Conservation (phyloP, 169 alveolate species). For the Blepharisma undulans region DNA sequence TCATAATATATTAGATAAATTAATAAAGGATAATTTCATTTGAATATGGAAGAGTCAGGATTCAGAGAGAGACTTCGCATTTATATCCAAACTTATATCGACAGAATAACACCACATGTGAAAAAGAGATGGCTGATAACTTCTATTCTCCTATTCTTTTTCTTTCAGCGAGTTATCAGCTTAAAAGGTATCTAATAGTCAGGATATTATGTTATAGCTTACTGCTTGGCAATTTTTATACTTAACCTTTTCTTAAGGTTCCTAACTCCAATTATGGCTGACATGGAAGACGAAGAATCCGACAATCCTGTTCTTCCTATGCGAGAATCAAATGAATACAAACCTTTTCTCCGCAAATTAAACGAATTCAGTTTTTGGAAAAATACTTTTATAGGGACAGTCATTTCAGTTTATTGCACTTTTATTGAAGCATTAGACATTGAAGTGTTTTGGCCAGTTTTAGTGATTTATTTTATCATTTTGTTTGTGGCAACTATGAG, state of each 20-base stretch:
- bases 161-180: background rate
- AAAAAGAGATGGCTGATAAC: slow-evolving; percentile 15
- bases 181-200: background rate
- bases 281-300: slow-evolving; percentile 76
- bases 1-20: background rate
- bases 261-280: slow-evolving; percentile 86
- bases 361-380: slow-evolving; percentile 91
- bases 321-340: slow-evolving; percentile 78
- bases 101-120: background rate
- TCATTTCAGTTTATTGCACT: slow-evolving; percentile 32
- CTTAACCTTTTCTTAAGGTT: slow-evolving; percentile 84
- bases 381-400: slow-evolving; percentile 36
- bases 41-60: background rate
- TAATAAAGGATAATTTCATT: background rate
- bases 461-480: slow-evolving; percentile 84
- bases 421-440: slow-evolving; percentile 73
- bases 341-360: slow-evolving; percentile 89
- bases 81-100: slow-evolving; percentile 2
- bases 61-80: background rate
- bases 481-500: slow-evolving; percentile 89
- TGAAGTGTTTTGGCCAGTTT: slow-evolving; percentile 93
- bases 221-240: slow-evolving; percentile 82
- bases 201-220: slow-evolving; percentile 85
- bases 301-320: slow-evolving; percentile 76
- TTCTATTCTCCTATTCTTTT: background rate